Evolutionary conservation across 2,329 filamentous ascomycete genomes (phyloP), one percentile per base, ranked within the genome.

Genomic region (Calonectria ilicicola): DNA sequence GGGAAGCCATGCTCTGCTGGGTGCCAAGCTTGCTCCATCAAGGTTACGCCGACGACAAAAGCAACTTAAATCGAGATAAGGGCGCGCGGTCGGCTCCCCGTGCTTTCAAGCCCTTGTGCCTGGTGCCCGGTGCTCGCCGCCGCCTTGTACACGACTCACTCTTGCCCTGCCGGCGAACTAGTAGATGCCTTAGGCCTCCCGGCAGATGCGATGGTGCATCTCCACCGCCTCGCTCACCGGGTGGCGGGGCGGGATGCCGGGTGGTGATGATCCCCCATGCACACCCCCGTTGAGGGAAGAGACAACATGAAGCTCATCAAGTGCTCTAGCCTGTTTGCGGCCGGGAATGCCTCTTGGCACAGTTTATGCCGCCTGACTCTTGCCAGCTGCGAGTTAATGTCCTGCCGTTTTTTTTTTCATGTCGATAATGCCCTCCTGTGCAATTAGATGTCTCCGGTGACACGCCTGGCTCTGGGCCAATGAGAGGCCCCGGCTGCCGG

Each of bases 141-240:
- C 10, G 53, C 21, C 53, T 44, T 68, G 56, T 67, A 44, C 38
- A 7, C 5, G 17, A n/a, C 49, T 38, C 26, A 44, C 51, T 42
- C 17, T 35, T 35, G 32, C 32, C 23, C 19, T 40, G n/a, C 38
- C 29, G 29, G 60, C 26, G 32, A 69, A 46, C 46, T 51, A 65
- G 47, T 69, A 67, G 75, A 69, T 79, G 77, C 77, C 75, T 79
- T 70, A 79, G 77, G 77, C 73, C 75, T 72, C 67, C 29, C 71
- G 72, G 77, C 76, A 78, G 74, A 77, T 77, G 68, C 77, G 74
- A 77, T 77, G 68, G 66, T 60, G 46, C 65, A 67, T 65, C 60
- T 69, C 70, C 70, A 69, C 70, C 66, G 66, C 65, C 70, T 72
- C 58, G 69, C 46, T 60, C 69, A 65, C 64, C 69, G 69, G 69